Evolutionary conservation across 2,329 filamentous ascomycete genomes (phyloP), one percentile per base, ranked within the genome.

Genomic region (Phaeosphaeria sp.): DNA sequence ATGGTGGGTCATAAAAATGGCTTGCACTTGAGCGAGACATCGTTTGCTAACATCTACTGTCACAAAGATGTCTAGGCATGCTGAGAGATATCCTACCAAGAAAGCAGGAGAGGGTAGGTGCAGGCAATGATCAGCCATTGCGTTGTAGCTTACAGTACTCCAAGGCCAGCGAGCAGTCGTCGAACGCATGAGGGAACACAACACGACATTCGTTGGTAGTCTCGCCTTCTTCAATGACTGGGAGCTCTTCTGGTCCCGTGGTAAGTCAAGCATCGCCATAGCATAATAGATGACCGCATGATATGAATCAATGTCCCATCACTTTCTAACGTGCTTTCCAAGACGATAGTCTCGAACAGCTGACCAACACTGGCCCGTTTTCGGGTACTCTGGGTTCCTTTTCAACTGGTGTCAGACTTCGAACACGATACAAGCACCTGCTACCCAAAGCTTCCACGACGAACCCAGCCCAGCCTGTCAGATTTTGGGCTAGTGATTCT

Each of bases 331-430:
- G 36, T 9, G 43, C n/a, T 7, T 6, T 40, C 0, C 66, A 74
- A 67, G 69, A 74, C 21, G 68, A 74, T 36, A 71, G 81, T 50
- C 82, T 87, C 54, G 83, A 84, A 45, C 82, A 86, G 56, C 74
- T 87, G 24, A 86, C 85, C 4, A 77, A 71, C 6, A 86, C 82
- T 7, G 84, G 85, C 1, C 84, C 84, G 0, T 85, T 85, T 64
- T 82, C 85, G 11, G 86, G 85, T 3, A 83, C 81, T 1, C 75
- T 86, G 0, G 77, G 81, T 60, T 79, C 84, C 2, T 86, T 86
- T 69, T 80, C 79, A 2, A 84, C 84, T 0, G 86, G 86, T 7
- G 78, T 84, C 15, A 81, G 80, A 18, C 77, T 87, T 8, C 79
- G 81, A 15, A 84, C 84, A 2, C 79, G 83, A 6, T 88, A 87